Conservation (phyloP, 768 basidiomycete genomes). For the Roridomyces roridus region DNA sequence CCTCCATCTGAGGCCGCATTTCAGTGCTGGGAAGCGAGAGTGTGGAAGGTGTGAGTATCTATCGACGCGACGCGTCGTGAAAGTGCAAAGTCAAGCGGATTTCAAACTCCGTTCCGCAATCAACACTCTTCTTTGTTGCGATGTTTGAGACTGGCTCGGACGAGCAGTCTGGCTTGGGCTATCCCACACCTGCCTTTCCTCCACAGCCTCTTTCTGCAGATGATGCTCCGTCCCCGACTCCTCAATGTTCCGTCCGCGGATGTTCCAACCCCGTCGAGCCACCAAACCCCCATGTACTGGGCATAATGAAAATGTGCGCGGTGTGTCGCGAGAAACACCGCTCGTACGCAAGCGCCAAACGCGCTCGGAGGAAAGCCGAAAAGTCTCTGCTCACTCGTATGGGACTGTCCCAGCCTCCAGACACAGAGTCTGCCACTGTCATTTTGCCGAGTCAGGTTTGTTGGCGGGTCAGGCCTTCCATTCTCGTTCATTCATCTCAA, state of each 20-base stretch:
- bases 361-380: constrained; percentile 56
- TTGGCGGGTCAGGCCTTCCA: not conserved
- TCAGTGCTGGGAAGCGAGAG: too few relatives aligned
- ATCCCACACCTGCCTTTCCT: not conserved
- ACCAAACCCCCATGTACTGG: constrained; percentile 22
- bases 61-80: too few relatives aligned
- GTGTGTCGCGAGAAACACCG: constrained; percentile 56
- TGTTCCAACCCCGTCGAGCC: constrained; percentile 41
- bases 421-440: not conserved
- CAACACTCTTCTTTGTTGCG: not conserved
- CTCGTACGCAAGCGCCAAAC: constrained; percentile 56
- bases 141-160: not conserved
- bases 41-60: not conserved
- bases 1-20: constrained; percentile 65
- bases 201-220: not conserved
- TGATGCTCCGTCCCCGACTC: too few relatives aligned
- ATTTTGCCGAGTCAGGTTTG: constrained; percentile 1
- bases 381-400: constrained; percentile 42
- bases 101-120: not conserved
- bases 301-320: constrained; percentile 57
- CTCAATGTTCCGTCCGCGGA: constrained; percentile 51
- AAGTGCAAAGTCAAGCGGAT: too few relatives aligned
- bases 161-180: not conserved
- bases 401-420: not conserved
- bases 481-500: not conserved